Percentiles rank a stretch among this genome's conserved stretches.
phyloP scores from a whole-genome alignment of 331 rosid genomes.

The Cydonia oblonga region DNA sequence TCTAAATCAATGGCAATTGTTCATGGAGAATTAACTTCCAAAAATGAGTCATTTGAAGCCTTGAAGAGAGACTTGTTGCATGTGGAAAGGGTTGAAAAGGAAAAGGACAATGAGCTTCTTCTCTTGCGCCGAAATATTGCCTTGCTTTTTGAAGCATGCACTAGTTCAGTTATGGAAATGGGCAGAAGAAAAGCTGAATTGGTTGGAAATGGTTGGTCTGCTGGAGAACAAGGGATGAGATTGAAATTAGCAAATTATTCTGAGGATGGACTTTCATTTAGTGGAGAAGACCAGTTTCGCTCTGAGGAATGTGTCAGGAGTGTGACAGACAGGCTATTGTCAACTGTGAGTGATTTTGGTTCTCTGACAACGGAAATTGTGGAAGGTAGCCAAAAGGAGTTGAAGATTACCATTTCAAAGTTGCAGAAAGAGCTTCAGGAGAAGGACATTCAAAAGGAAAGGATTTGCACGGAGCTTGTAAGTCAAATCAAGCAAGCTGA shows the following conservation, averaged over 20 bases:
- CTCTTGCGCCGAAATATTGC: conserved; percentile 38
- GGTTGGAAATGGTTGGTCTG: conserved; percentile 31
- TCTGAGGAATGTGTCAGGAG: conserved; percentile 54
- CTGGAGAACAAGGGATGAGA: conserved; percentile 17
- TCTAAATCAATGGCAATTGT: conserved; percentile 32
- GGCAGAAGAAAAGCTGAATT: conserved; percentile 52
- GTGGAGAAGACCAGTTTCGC: conserved; percentile 18
- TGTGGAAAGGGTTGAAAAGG: conserved; percentile 19
- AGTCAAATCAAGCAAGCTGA: conserved; percentile 79
- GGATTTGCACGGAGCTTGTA: conserved; percentile 72
- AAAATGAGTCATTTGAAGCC: conserved; percentile 47
- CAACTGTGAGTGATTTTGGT: conserved; percentile 54
- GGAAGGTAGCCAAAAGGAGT: conserved; percentile 54
- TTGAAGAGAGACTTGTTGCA: conserved; percentile 38
- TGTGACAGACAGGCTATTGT: conserved; percentile 46
- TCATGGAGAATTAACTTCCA: conserved; percentile 50
- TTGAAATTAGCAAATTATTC: conserved; percentile 17
- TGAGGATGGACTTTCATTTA: conserved; percentile 14
- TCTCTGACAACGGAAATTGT: conserved; percentile 46
- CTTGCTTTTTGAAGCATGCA: conserved; percentile 58
- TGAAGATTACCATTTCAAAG: conserved; percentile 52
- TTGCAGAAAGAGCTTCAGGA: conserved; percentile 88
- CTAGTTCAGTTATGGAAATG: conserved; percentile 38
- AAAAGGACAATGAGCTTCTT: conserved; percentile 46
- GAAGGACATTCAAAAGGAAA: conserved; percentile 80